Base-by-base conservation (phyloP, 2,329 filamentous ascomycete genomes). In the Fonsecaea erecta region DNA sequence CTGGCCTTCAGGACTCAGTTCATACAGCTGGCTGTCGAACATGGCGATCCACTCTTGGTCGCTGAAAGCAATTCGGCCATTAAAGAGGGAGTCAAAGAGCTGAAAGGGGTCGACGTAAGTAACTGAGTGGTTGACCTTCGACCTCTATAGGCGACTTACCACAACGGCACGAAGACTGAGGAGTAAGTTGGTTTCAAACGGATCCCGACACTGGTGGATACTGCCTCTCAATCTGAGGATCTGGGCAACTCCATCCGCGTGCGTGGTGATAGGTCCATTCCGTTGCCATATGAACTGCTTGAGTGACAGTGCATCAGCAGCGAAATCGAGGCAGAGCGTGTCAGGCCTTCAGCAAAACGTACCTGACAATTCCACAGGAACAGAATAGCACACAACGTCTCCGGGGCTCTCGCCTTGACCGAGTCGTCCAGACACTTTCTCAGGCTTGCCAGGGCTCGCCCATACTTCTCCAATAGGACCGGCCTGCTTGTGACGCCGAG, bases 241-340 rank as follows among this genome's bases (percentile, higher is more conserved):
- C 55, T 74, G 73, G 2, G 74, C 74, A 1, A 76, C 76, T 1
- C 77, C 77, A 58, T 77, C 74, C 3, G 71, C 71, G 63, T 79
- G 77, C 4, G 76, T 74, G 9, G 73, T 71, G 60, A 68, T 9
- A 52, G 56, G 14, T 52, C 60, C 3, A 43, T 68, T 4, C 48
- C 52, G 4, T 53, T 40, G 1, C 74, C 75, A 55, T 71, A 64
- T 30, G 75, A 73, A 57, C 68, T 57, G 54, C 56, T 63, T 18
- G 30, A 3, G 12, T 24, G 28, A 2, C 16, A 14, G 40, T 5
- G 35, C 11, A 43, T 52, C 21, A 48, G 28, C 14, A n/a, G 12
- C 43, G 24, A 48, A 40, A 40, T 34, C n/a, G 14, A 11, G 34
- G 35, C 8, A 12, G 35, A 12, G 52, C 4, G 9, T 37, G 14